Evolutionary conservation across 805 yeast species (phyloP).

Genomic region (Wickerhamiella brachini): DNA sequence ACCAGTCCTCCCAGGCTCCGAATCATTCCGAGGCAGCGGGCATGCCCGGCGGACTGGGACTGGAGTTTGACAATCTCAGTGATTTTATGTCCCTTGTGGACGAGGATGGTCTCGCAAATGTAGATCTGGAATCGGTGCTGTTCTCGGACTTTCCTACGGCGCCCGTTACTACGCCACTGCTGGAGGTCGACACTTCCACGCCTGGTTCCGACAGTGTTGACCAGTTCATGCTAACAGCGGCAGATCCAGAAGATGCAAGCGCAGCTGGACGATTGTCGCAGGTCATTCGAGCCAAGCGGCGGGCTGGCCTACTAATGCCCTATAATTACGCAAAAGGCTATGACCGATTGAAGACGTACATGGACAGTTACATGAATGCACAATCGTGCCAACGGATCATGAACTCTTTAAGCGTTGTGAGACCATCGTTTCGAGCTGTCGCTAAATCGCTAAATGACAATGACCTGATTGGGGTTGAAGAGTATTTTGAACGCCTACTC

Average conservation of each 20-base stretch:
- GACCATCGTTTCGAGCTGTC: slow-evolving; percentile 89
- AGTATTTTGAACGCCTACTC: slow-evolving; percentile 84
- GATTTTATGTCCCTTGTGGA: slow-evolving; percentile 15
- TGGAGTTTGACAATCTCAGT: background rate
- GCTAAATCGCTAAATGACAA: slow-evolving; percentile 83
- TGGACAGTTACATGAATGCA: slow-evolving; percentile 84
- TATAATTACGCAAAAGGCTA: slow-evolving; percentile 91
- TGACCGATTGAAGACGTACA: slow-evolving; percentile 73
- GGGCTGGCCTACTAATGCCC: slow-evolving; percentile 85
- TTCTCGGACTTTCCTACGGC: background rate
- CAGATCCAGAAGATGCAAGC: slow-evolving; percentile 88
- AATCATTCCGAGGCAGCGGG: background rate
- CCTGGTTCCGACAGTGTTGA: slow-evolving; percentile 28
- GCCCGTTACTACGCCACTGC: too few species aligned
- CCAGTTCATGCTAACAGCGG: slow-evolving; percentile 88
- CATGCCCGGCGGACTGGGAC: background rate
- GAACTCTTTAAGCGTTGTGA: slow-evolving; percentile 68
- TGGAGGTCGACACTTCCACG: background rate
- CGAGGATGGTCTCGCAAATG: slow-evolving; percentile 11
- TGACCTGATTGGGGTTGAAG: slow-evolving; percentile 84
- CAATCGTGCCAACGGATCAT: slow-evolving; percentile 73
- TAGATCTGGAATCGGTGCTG: background rate
- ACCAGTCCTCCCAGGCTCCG: background rate
- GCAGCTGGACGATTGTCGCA: slow-evolving; percentile 89
- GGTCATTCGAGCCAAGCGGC: slow-evolving; percentile 85